Conservation (phyloP, 495 filamentous ascomycete genomes). For the Cairneyella variabilis region DNA sequence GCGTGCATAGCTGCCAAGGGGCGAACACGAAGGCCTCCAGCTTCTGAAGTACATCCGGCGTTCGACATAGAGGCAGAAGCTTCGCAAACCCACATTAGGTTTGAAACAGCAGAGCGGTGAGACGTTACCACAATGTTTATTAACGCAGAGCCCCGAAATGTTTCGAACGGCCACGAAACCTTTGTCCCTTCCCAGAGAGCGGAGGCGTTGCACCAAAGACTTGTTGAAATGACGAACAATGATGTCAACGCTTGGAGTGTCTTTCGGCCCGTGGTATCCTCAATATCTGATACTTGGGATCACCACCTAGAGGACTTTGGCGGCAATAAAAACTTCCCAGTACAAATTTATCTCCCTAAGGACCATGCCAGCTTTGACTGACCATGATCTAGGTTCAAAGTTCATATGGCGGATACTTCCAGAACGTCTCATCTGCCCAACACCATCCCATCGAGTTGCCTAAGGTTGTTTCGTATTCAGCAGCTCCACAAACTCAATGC, state of each 20-base stretch:
- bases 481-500: slow-evolving; percentile 10
- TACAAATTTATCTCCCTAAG: neutral
- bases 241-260: slow-evolving; percentile 25
- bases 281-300: slow-evolving; percentile 19
- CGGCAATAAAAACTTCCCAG: slow-evolving; percentile 17
- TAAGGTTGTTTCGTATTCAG: slow-evolving; percentile 6
- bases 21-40: neutral
- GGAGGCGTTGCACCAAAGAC: slow-evolving; percentile 22
- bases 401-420: slow-evolving; percentile 17
- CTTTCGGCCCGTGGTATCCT: slow-evolving; percentile 18
- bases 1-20: slow-evolving; percentile 3
- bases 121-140: slow-evolving; percentile 26
- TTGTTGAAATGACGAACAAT: slow-evolving; percentile 28
- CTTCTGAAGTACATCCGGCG: slow-evolving; percentile 19
- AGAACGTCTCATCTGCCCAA: slow-evolving; percentile 4
- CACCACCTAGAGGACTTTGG: slow-evolving; percentile 16
- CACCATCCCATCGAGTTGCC: slow-evolving; percentile 1
- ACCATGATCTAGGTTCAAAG: slow-evolving; percentile 15
- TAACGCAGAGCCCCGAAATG: slow-evolving; percentile 27
- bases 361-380: neutral
- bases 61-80: slow-evolving; percentile 17
- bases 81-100: slow-evolving; percentile 19
- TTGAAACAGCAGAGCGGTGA: slow-evolving; percentile 24
- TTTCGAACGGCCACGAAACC: slow-evolving; percentile 25
- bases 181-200: slow-evolving; percentile 21